Evolutionary conservation across 192 early-diverging fungal genomes (phyloP), one percentile per base, ranked within the genome.

Genomic region (Lobosporangium transversale): DNA sequence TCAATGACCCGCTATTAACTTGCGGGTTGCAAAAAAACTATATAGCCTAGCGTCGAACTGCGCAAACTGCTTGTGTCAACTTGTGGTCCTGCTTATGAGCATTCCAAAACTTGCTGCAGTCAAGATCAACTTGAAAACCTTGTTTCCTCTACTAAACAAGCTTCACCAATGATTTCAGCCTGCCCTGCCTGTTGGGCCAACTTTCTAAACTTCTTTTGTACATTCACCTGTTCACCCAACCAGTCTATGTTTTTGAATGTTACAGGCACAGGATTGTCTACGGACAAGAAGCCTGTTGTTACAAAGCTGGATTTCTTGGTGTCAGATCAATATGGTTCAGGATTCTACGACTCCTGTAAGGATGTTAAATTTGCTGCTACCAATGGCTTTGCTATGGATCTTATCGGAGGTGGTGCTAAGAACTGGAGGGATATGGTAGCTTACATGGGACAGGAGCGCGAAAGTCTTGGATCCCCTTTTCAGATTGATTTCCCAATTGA

Each of bases 151-250:
- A 83, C 83, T 30, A 83, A 86, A 54, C 78, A 80, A 30, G 86
- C 83, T 11, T 82, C 85, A 17, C 79, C 78, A 14, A 80, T 90
- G 42, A 82, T 88, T 33, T 70, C 81, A 5, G 79, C 86, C 8
- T 90, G 89, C 59, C 89, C 89, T 26, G 89, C 89, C 2, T 90
- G 89, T 58, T 90, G 86, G 87, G 66, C 80, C n/a, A 90, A 90
- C 54, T 87, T 90, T 56, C 54, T 85, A 36, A 67, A 82, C 65
- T 87, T 90, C 62, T 90, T 86, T 60, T 90, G 89, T 47, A 69
- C 81, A 2, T 90, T 90, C 62, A 88, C 87, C 24, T 90, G 89
- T 48, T 90, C 89, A 18, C 84, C 87, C 40, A 58, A 88, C 54
- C 89, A 90, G 53, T 88, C 89, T 1, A 85, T 80, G 1, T 88